Evolutionary conservation across 495 filamentous ascomycete genomes (phyloP).

Genomic region (Opeltia flavorubescens): DNA sequence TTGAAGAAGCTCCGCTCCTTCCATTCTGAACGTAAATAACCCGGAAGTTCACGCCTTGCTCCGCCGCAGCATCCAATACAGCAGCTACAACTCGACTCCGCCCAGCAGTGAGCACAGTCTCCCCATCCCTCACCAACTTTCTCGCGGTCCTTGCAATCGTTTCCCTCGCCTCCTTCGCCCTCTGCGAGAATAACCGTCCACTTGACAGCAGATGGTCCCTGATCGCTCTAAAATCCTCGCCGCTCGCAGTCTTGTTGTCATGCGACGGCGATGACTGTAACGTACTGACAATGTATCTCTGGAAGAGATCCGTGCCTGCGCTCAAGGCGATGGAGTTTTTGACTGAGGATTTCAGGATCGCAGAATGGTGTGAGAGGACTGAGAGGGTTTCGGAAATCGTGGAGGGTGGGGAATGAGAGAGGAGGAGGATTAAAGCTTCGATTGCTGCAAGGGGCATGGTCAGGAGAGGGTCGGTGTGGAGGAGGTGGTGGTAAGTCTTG

Average conservation of each 20-base stretch:
- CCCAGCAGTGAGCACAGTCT: slow-evolving; percentile 73
- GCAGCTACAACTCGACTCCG: slow-evolving; percentile 71
- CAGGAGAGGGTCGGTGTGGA: slow-evolving; percentile 58
- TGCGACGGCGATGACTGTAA: slow-evolving; percentile 33
- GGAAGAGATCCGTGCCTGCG: slow-evolving; percentile 91
- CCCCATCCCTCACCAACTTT: slow-evolving; percentile 61
- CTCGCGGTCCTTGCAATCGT: slow-evolving; percentile 69
- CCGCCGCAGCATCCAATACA: slow-evolving; percentile 58
- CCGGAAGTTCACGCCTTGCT: slow-evolving; percentile 56
- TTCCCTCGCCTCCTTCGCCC: slow-evolving; percentile 74
- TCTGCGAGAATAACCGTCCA: slow-evolving; percentile 65
- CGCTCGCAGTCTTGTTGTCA: slow-evolving; percentile 2
- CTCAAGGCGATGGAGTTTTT: slow-evolving; percentile 79
- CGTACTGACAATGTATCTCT: slow-evolving; percentile 72
- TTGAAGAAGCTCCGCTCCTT: slow-evolving; percentile 6
- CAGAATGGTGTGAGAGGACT: slow-evolving; percentile 59
- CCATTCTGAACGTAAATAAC: slow-evolving; percentile 61
- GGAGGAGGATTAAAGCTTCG: slow-evolving; percentile 74
- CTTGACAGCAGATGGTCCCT: slow-evolving; percentile 72
- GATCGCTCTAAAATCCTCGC: slow-evolving; percentile 63
- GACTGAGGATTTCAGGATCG: slow-evolving; percentile 56
- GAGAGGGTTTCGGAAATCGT: slow-evolving; percentile 91
- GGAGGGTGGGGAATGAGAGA: slow-evolving; percentile 57
- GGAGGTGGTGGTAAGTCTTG: slow-evolving; percentile 43
- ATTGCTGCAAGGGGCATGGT: slow-evolving; percentile 96